Conservation (phyloP, 495 filamentous ascomycete species). For the Xylaria castorea region DNA sequence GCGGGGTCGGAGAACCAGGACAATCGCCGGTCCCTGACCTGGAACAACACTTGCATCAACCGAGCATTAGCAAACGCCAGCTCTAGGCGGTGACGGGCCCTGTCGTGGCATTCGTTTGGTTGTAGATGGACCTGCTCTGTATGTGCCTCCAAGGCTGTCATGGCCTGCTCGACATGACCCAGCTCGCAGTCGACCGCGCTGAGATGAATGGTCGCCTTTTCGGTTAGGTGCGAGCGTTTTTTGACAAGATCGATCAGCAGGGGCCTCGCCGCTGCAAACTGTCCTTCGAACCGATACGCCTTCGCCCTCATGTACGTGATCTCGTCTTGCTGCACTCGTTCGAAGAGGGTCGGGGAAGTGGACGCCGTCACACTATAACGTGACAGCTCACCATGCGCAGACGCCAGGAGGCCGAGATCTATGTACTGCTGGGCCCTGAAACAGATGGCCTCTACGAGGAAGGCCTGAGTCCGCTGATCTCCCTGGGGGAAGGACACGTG, state of each 20-base stretch:
- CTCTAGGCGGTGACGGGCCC: neutral
- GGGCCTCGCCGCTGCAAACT: neutral
- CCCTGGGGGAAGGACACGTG: neutral
- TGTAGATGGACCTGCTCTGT: neutral
- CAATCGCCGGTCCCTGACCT: slow-evolving; percentile 1
- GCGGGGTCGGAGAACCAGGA: neutral
- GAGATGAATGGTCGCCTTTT: neutral
- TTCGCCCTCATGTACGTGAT: slow-evolving; percentile 8
- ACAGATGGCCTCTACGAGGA: slow-evolving; percentile 4
- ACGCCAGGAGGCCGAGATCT: neutral
- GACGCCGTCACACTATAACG: neutral
- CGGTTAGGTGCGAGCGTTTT: neutral
- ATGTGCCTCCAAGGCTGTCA: neutral
- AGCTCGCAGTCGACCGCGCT: neutral
- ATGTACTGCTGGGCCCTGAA: neutral
- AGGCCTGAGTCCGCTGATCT: neutral
- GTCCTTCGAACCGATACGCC: slow-evolving; percentile 6
- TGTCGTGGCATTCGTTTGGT: neutral
- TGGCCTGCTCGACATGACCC: neutral
- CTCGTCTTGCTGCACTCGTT: neutral
- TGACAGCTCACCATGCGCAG: neutral
- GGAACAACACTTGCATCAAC: neutral
- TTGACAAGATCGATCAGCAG: neutral
- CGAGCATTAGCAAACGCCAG: neutral
- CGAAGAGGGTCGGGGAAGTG: neutral